Evolutionary conservation across 179 eudicot species (phyloP), one percentile per base, ranked within the genome.

Genomic region (Gypsophila paniculata): DNA sequence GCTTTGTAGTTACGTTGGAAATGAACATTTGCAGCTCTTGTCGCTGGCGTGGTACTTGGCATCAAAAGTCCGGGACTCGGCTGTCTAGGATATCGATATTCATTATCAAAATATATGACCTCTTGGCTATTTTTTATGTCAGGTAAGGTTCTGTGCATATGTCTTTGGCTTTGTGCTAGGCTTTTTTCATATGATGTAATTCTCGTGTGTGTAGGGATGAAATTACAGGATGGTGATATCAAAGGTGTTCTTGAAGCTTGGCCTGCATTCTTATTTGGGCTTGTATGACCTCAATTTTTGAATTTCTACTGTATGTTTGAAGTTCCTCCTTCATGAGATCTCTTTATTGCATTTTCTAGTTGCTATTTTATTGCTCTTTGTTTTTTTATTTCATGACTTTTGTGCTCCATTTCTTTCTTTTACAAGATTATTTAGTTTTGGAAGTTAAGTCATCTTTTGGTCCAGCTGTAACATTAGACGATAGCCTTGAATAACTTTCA

Each of bases 251-350:
- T 64, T 69, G 65, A 83, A 74, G 84, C 84, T 69, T 83, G 81
- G 83, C 86, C 81, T 72, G 86, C 81, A 53, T 42, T 79, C 73
- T 54, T 79, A 18, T 79, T 72, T 76, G 82, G 82, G 68, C 82
- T 79, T 79, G 82, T 75, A 79, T 79, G 82, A 79, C 72, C 76
- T 76, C 77, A 75, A 71, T 62, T 75, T 68, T 79, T 70, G 60
- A 70, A 46, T 61, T 44, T 68, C 65, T 75, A 44, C 72, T 68
- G 82, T 79, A 76, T 79, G 82, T 79, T 79, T 72, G 44, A 71
- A 71, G 82, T 79, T 75, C 71, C 60, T 75, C 72, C 68, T 53
- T 72, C 51, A 34, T 70, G 29, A 55, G 59, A 18, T 63, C 49
- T 54, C 10, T 61, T 62, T 62, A 34, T 29, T 26, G 10, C 70